Conservation (phyloP, 768 basidiomycete genomes). For the Amanita rimosa region DNA sequence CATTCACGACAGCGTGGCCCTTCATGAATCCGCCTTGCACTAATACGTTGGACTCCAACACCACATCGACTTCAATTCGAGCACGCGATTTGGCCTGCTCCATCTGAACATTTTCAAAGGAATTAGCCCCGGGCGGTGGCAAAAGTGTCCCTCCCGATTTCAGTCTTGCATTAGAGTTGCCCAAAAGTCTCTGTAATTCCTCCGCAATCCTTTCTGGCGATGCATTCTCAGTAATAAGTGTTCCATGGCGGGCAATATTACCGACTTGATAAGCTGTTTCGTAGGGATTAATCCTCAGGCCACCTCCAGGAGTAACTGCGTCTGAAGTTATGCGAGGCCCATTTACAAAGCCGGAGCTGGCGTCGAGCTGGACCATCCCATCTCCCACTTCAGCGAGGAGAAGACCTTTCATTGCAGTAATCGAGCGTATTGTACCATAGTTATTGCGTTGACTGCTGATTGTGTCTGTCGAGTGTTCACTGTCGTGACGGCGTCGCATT, state of each 20-base stretch:
- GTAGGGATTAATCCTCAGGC: slow-evolving; percentile 7
- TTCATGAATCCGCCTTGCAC: slow-evolving; percentile 72
- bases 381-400: slow-evolving; percentile 36
- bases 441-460: background rate
- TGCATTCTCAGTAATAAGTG: slow-evolving; percentile 40
- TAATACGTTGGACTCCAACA: slow-evolving; percentile 61
- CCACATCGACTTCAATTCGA: slow-evolving; percentile 73
- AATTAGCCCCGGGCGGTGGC: slow-evolving; percentile 18
- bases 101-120: slow-evolving; percentile 22
- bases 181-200: slow-evolving; percentile 53
- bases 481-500: background rate
- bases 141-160: slow-evolving; percentile 39
- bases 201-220: slow-evolving; percentile 37
- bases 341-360: slow-evolving; percentile 24
- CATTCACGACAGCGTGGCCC: slow-evolving; percentile 57
- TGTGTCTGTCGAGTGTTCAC: background rate
- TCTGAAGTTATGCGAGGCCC: slow-evolving; percentile 27
- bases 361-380: slow-evolving; percentile 32
- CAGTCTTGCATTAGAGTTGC: slow-evolving; percentile 45
- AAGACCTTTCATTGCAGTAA: slow-evolving; percentile 33
- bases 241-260: slow-evolving; percentile 32
- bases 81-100: slow-evolving; percentile 68
- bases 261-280: slow-evolving; percentile 1
- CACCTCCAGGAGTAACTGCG: slow-evolving; percentile 18
- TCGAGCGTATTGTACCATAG: slow-evolving; percentile 17